Base-by-base conservation (phyloP, 164 flowering plant species). In the Houttuynia cordata region DNA sequence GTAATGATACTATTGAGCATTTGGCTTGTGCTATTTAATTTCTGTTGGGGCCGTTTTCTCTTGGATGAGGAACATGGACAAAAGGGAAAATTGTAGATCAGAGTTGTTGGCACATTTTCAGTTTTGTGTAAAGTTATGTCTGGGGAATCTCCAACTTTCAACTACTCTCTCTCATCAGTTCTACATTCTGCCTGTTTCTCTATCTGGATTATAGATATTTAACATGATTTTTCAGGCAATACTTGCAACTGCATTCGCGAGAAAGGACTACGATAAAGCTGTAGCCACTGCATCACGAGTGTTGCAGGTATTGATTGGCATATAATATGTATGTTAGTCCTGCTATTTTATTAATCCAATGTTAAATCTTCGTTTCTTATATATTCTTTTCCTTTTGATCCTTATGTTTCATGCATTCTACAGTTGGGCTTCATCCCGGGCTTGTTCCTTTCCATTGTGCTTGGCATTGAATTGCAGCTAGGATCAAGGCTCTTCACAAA, bases 171-270 rank as follows among this genome's bases (percentile, higher is more conserved):
- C 37, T 30, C 2, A 2, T 30, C 6, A 30, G 37, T 30, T 30
- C 2, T 30, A 2, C 37, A 30, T n/a, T n/a, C n/a, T n/a, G n/a
- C n/a, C n/a, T n/a, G n/a, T n/a, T n/a, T n/a, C n/a, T n/a, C n/a
- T n/a, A n/a, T n/a, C n/a, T n/a, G n/a, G n/a, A n/a, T n/a, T n/a
- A n/a, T n/a, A n/a, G n/a, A n/a, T n/a, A n/a, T n/a, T n/a, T n/a
- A n/a, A n/a, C n/a, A n/a, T n/a, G n/a, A 45, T 45, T 54, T 57
- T 34, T 53, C 77, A 93, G 97, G 97, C 99, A 52, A 82, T 93
- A 50, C 84, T 93, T 64, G 99, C 97, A 10, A 73, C 81, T 60
- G 80, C 96, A 64, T 90, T 93, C 76, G 93, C 96, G n/a, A 74
- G 76, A 62, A 74, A 80, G 63, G 85, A 93, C 69, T 71, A 79